phyloP scores from a whole-genome alignment of 768 basidiomycete species.

The Lentinula detonsa region DNA sequence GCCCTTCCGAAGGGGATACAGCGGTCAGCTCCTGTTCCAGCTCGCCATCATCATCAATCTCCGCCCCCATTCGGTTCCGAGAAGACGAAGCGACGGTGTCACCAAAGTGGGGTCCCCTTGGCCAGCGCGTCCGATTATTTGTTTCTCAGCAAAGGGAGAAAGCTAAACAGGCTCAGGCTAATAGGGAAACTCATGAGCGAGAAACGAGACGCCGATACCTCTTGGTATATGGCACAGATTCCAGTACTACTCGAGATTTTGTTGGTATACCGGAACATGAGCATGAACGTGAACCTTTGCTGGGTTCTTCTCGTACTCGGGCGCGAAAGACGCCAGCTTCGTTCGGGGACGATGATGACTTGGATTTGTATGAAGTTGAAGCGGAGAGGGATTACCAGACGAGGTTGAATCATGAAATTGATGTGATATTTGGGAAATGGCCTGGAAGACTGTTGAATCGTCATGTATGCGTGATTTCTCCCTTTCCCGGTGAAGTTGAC shows the following conservation, averaged over 20 bases:
- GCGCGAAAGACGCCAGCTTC: not conserved
- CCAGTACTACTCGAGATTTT: not conserved
- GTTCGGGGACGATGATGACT: constrained; percentile 14
- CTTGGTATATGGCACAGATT: not conserved
- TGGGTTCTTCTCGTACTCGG: constrained; percentile 1
- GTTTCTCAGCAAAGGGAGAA: constrained; percentile 2
- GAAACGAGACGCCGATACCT: not conserved
- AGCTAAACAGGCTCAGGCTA: not conserved
- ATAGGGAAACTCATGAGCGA: not conserved
- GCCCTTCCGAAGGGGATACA: constrained; percentile 25
- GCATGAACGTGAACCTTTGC: constrained; percentile 14
- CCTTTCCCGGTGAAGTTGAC: not conserved
- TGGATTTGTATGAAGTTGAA: constrained; percentile 17
- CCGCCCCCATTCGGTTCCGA: constrained; percentile 65
- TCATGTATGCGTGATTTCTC: constrained; percentile 41
- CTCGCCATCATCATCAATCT: constrained; percentile 77
- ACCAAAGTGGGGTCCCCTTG: constrained; percentile 58
- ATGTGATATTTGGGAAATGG: constrained; percentile 60
- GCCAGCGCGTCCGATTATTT: constrained; percentile 43
- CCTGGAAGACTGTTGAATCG: constrained; percentile 62
- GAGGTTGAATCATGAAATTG: constrained; percentile 40
- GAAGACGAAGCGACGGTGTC: constrained; percentile 35
- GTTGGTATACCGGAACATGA: constrained; percentile 6
- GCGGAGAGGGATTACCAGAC: constrained; percentile 25
- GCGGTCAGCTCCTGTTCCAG: constrained; percentile 26